Percentiles rank a stretch among this genome's conserved stretches.
phyloP scores from a whole-genome alignment of 768 basidiomycete genomes.

The Amanita thiersii region DNA sequence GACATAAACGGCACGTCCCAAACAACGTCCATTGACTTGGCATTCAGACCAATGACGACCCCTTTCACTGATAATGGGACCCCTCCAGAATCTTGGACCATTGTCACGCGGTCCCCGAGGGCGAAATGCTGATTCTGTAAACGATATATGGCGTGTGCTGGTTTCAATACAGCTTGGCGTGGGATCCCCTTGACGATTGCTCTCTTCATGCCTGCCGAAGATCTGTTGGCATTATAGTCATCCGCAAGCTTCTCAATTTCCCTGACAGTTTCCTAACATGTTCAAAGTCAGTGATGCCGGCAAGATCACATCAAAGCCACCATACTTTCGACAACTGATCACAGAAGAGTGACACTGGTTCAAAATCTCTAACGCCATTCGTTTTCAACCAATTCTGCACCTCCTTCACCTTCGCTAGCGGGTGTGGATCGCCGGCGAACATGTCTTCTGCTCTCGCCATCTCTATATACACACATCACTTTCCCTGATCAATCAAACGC shows the following conservation, averaged over 20 bases:
- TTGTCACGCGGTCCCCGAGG: slow-evolving; percentile 89
- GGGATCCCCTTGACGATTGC: slow-evolving; percentile 93
- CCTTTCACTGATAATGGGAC: slow-evolving; percentile 91
- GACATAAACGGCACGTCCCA: slow-evolving; percentile 98
- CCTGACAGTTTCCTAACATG: slow-evolving; percentile 61
- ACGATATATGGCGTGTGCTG: slow-evolving; percentile 81
- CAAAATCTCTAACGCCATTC: slow-evolving; percentile 84
- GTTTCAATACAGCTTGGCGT: slow-evolving; percentile 88
- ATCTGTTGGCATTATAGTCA: slow-evolving; percentile 50
- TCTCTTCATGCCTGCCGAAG: slow-evolving; percentile 66
- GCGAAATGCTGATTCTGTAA: slow-evolving; percentile 83
- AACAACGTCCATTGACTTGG: slow-evolving; percentile 86
- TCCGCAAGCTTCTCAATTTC: slow-evolving; percentile 78
- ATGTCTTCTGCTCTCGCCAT: slow-evolving; percentile 65
- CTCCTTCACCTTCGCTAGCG: slow-evolving; percentile 67
- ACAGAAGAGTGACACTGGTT: slow-evolving; percentile 86
- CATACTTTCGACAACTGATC: slow-evolving; percentile 85
- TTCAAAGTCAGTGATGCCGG: not conserved
- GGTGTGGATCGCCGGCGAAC: slow-evolving; percentile 40
- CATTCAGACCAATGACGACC: slow-evolving; percentile 83
- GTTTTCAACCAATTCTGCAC: slow-evolving; percentile 80
- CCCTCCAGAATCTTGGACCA: slow-evolving; percentile 92
- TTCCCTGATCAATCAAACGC: not conserved
- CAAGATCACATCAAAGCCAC: not conserved
- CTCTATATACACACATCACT: slow-evolving; percentile 33